phyloP scores from a whole-genome alignment of 805 yeast genomes.

The Cyberlindnera misumaiensis region DNA sequence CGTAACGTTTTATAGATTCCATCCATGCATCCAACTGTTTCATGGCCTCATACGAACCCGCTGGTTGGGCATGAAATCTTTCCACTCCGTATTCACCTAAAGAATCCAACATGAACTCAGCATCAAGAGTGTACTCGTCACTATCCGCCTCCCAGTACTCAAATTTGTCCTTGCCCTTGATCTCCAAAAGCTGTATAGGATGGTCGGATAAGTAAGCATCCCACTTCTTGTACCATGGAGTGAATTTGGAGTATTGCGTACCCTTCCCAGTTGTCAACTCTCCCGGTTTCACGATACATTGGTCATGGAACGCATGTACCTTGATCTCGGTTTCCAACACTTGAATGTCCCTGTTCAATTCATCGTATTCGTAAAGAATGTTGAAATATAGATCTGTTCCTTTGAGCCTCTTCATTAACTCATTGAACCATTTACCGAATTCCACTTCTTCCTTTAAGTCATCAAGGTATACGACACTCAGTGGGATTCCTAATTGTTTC shows the following conservation, averaged over 20 bases:
- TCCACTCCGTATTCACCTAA: not conserved
- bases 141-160: slow-evolving; percentile 9
- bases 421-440: slow-evolving; percentile 20
- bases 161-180: slow-evolving; percentile 5
- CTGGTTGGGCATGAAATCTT: slow-evolving; percentile 1
- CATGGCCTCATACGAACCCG: slow-evolving; percentile 17
- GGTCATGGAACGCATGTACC: slow-evolving; percentile 29
- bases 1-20: slow-evolving; percentile 5
- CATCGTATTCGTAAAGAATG: slow-evolving; percentile 32
- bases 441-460: slow-evolving; percentile 6
- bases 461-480: slow-evolving; percentile 22
- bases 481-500: slow-evolving; percentile 30
- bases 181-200: slow-evolving; percentile 1
- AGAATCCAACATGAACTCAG: slow-evolving; percentile 16
- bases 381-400: slow-evolving; percentile 22
- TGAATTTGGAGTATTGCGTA: slow-evolving; percentile 38
- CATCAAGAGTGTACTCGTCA: slow-evolving; percentile 18
- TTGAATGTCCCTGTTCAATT: slow-evolving; percentile 26
- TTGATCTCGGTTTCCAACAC: slow-evolving; percentile 13
- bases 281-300: slow-evolving; percentile 38
- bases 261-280: slow-evolving; percentile 34
- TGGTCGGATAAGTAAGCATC: slow-evolving; percentile 21
- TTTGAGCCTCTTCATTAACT: slow-evolving; percentile 9
- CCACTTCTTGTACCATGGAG: slow-evolving; percentile 46
- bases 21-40: slow-evolving; percentile 15